Evolutionary conservation across 2,329 filamentous ascomycete species (phyloP).

Genomic region (Hirsutella thompsonii): DNA sequence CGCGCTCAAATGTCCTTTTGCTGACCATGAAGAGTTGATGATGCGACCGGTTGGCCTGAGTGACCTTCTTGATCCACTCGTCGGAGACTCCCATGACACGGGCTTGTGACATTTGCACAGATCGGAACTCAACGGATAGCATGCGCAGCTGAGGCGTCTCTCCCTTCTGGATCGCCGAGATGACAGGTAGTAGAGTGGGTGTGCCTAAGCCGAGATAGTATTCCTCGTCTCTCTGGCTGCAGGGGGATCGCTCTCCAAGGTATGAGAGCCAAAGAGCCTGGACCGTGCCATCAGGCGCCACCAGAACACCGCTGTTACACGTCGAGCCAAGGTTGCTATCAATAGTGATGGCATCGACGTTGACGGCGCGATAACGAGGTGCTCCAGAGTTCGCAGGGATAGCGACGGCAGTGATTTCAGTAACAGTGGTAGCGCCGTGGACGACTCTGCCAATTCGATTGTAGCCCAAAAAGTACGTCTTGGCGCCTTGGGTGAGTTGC

Average conservation of each 20-base stretch:
- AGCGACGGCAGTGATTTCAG: constrained; percentile 91
- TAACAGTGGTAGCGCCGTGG: constrained; percentile 86
- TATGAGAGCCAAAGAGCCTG: constrained; percentile 96
- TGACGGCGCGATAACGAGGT: constrained; percentile 86
- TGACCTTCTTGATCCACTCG: constrained; percentile 87
- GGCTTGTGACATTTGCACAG: constrained; percentile 93
- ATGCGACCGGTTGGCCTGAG: constrained; percentile 75
- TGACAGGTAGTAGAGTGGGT: constrained; percentile 77
- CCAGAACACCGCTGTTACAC: constrained; percentile 86
- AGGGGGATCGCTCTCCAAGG: constrained; percentile 72
- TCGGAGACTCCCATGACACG: constrained; percentile 95
- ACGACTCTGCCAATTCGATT: constrained; percentile 92
- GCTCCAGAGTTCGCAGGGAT: constrained; percentile 90
- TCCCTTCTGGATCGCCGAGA: constrained; percentile 72
- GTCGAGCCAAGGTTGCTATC: constrained; percentile 85
- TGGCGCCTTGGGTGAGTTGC: constrained; percentile 80
- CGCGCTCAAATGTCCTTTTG: constrained; percentile 63
- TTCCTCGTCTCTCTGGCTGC: constrained; percentile 79
- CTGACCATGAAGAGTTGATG: constrained; percentile 98
- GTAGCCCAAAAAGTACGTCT: constrained; percentile 96
- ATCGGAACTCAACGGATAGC: constrained; percentile 84
- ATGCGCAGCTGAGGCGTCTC: constrained; percentile 74
- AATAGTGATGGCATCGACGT: constrained; percentile 92
- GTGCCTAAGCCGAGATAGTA: constrained; percentile 91
- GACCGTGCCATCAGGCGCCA: constrained; percentile 80